Evolutionary conservation across 371 early-diverging fungal genomes (phyloP), one percentile per base, ranked within the genome.

Genomic region (Circinella umbellata): DNA sequence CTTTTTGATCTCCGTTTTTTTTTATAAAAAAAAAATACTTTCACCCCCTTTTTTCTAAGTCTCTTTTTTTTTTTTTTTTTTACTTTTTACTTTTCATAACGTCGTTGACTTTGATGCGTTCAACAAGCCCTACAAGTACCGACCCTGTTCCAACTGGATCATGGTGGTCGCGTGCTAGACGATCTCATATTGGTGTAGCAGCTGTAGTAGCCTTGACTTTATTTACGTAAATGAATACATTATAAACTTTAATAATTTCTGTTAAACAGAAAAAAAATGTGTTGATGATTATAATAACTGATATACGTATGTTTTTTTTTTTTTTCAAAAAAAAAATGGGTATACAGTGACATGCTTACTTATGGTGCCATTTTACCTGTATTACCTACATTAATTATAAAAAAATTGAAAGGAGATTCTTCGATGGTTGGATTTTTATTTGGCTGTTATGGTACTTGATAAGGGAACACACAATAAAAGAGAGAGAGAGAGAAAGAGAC

Each of bases 361-460:
- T 95, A 95, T 73, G 91, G 92, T 38, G 87, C 94, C n/a, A 88
- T 94, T 17, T 90, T 95, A 35, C 96, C 96, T 35, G 88, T 94
- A 63, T 78, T 95, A 42, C 96, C 96, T 4, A 77, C 81, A 35
- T 86, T 96, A 17, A 88, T 96, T 13, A 80, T 88, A 63, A 85
- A 91, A 11, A 76, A 85, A 18, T 80, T 89, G 60, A 83, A 87
- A 18, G 89, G 90, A 35, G 85, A 90, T 71, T 83, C 90, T 1
- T 76, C 82, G 27, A 86, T 86, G 69, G 88, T 93, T 64, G 95
- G 95, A 4, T 78, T 95, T 38, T 85, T 96, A 47, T 91, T 96
- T 75, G 94, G 92, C 7, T 88, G 86, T 70, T 95, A 91, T 75
- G 94, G 93, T 84, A 85, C n/a, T n/a, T n/a, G n/a, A n/a, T n/a